Base-by-base conservation (phyloP, 306 rosid genomes). In the Senna siamea region DNA sequence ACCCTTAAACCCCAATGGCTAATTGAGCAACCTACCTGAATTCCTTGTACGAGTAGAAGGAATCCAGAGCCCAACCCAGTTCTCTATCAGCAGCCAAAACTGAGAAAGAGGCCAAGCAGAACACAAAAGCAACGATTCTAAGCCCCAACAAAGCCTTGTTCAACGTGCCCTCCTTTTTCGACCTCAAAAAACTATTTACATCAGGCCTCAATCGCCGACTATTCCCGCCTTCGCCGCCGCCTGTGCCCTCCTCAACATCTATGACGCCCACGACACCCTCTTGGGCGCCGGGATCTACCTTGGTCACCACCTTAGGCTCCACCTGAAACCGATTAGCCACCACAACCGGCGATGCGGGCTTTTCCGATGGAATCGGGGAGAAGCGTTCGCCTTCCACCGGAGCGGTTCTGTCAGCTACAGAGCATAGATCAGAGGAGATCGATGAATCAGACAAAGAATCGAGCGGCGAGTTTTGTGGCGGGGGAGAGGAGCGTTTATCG, bases 1-100 rank as follows among this genome's bases (percentile, higher is more conserved):
- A 46, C 13, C n/a, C 20, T 35, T 66, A 35, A 37, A 32, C 68
- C 50, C 46, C 12, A 32, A 3, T 5, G 28, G 60, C 6, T 11
- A n/a, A 5, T 10, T 41, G 28, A 59, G 44, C 9, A 66, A 62
- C 86, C 38, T 35, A 93, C 98, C 78, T 86, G 82, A 91, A 82
- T 78, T 91, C 97, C 70, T 77, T 32, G 78, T 86, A 86, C 69
- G 68, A 71, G 55, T 85, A 72, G 82, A 79, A 92, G 5, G 96
- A 89, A 55, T 78, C 89, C 38, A 66, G 30, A 78, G 96, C 89
- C 97, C 93, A 92, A 37, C 97, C 97, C 44, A 75, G 71, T 37
- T 74, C 26, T 62, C 74, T 77, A 76, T 81, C 81, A 20, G 91
- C 85, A 50, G 91, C 88, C 94, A 93, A 71, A 26, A 93, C 73